Conservation (phyloP, 176 grass and related monocot genomes). For the Metroxylon sagu region DNA sequence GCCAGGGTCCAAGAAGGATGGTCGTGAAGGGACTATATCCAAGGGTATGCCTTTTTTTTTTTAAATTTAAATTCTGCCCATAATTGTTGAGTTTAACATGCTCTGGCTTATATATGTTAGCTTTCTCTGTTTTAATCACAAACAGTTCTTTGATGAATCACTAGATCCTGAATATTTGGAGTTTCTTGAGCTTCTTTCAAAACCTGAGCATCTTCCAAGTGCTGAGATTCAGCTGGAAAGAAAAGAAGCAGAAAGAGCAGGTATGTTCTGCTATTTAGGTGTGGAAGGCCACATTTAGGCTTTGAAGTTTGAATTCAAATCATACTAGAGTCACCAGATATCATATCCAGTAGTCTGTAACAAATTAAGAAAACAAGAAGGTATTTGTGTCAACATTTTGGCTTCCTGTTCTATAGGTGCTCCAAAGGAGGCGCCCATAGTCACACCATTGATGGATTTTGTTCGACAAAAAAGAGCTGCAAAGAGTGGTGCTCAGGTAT, state of each 20-base stretch:
- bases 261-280: constrained; percentile 31
- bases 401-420: constrained; percentile 35
- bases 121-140: constrained; percentile 15
- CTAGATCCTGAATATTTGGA: constrained; percentile 83
- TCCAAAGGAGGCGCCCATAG: constrained; percentile 73
- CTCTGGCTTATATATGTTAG: constrained; percentile 10
- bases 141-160: constrained; percentile 22
- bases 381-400: not conserved
- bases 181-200: constrained; percentile 83
- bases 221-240: constrained; percentile 99
- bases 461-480: constrained; percentile 86
- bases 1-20: constrained; percentile 71
- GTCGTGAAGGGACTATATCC: constrained; percentile 72
- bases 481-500: constrained; percentile 73
- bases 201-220: constrained; percentile 92
- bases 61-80: not conserved
- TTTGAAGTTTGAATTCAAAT: no score
- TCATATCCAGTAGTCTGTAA: no score
- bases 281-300: not conserved
- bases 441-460: constrained; percentile 89
- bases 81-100: not conserved
- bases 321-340: no score
- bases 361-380: not conserved
- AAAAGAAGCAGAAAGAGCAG: constrained; percentile 95
- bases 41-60: constrained; percentile 42